Conservation (phyloP, 2,329 filamentous ascomycete species). For the Verticillium nubilum region DNA sequence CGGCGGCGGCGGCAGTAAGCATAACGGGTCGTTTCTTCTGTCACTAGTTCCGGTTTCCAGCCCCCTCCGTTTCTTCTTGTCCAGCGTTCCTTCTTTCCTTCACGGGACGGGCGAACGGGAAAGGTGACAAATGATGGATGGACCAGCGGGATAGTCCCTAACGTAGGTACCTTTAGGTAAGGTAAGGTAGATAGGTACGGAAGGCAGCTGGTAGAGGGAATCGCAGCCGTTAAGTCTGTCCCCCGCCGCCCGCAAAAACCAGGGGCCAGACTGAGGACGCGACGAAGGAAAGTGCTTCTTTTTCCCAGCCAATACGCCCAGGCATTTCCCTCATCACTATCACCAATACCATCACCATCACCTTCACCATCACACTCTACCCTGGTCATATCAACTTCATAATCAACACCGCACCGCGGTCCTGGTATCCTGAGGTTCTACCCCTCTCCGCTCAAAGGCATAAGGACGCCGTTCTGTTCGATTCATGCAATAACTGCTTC, state of each 20-base stretch:
- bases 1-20: not conserved
- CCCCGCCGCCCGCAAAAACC: too few relatives aligned
- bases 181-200: too few relatives aligned
- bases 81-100: not conserved
- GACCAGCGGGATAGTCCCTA: too few relatives aligned
- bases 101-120: not conserved
- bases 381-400: not conserved
- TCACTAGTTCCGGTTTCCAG: not conserved
- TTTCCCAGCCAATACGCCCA: not conserved
- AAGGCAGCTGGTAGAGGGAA: too few relatives aligned
- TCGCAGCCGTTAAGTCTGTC: too few relatives aligned
- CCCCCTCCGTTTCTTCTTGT: not conserved
- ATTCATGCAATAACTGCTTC: not conserved
- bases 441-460: not conserved
- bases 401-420: not conserved
- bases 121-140: not conserved
- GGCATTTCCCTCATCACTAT: not conserved
- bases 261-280: too few relatives aligned
- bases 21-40: not conserved
- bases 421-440: not conserved
- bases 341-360: not conserved
- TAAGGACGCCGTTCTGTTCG: not conserved
- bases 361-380: not conserved
- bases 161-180: too few relatives aligned
- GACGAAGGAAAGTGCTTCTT: not conserved